Evolutionary conservation across 768 basidiomycete species (phyloP).

Genomic region (Boletus sensibilis): DNA sequence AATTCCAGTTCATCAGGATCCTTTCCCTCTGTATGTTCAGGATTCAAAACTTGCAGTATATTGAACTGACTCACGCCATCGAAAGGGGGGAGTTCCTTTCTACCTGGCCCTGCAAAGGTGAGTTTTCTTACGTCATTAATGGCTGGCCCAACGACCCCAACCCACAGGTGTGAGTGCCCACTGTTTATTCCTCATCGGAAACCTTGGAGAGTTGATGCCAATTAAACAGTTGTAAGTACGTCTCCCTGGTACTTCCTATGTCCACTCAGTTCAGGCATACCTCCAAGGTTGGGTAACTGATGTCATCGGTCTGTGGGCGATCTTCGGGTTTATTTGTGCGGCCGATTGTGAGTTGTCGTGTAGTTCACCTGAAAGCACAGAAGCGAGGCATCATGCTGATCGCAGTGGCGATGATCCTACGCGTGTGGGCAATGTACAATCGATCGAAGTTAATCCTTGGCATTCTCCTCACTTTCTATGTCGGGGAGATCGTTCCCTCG

Average conservation of each 20-base stretch:
- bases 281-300: background rate
- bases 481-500: background rate
- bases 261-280: background rate
- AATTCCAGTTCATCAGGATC: background rate
- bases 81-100: background rate
- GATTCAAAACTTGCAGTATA: background rate
- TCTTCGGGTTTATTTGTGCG: background rate
- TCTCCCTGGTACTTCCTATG: no score
- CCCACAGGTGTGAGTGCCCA: background rate
- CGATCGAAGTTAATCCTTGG: conserved; percentile 7
- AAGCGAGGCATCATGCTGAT: background rate
- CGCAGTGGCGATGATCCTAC: conserved; percentile 1
- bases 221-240: background rate
- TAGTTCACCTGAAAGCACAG: background rate
- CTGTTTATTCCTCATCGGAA: background rate
- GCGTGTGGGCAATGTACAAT: conserved; percentile 14
- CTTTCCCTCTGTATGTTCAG: background rate
- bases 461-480: background rate
- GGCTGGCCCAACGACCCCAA: background rate
- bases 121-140: background rate
- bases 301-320: background rate
- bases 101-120: background rate
- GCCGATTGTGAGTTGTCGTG: background rate
- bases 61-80: background rate
- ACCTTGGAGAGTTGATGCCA: background rate